Evolutionary conservation across 805 yeast species (phyloP).

Genomic region (Ogataea sp.): DNA sequence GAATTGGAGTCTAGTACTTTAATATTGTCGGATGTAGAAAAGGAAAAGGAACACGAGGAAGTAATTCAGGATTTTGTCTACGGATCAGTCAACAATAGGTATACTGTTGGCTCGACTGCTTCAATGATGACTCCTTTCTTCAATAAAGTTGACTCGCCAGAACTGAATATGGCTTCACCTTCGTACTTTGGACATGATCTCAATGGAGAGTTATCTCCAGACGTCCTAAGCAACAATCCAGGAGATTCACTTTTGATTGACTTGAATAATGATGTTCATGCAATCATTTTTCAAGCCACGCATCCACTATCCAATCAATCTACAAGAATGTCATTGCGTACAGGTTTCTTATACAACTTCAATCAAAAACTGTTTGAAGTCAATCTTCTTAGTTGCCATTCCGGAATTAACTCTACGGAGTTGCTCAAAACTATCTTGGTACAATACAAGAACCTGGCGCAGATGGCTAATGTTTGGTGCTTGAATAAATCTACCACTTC

Average conservation of each 20-base stretch:
- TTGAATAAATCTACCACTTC: too few relatives aligned
- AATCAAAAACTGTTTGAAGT: slow-evolving; percentile 41
- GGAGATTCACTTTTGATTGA: slow-evolving; percentile 31
- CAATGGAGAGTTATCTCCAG: slow-evolving; percentile 3
- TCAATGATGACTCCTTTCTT: slow-evolving; percentile 6
- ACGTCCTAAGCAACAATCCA: not conserved
- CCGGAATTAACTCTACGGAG: slow-evolving; percentile 47
- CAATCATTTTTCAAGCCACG: slow-evolving; percentile 49
- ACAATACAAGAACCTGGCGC: slow-evolving; percentile 55
- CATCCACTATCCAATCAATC: slow-evolving; percentile 66
- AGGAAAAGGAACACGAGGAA: slow-evolving; percentile 9
- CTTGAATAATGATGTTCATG: slow-evolving; percentile 43
- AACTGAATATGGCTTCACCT: slow-evolving; percentile 17
- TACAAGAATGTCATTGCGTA: slow-evolving; percentile 58
- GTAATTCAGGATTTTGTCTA: slow-evolving; percentile 2
- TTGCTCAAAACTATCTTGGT: slow-evolving; percentile 46
- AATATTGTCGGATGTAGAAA: slow-evolving; percentile 16
- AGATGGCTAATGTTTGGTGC: slow-evolving; percentile 32
- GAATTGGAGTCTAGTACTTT: slow-evolving; percentile 46
- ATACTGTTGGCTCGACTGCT: slow-evolving; percentile 19
- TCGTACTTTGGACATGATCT: slow-evolving; percentile 1
- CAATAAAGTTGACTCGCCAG: slow-evolving; percentile 21
- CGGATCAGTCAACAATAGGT: slow-evolving; percentile 7
- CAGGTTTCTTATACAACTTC: slow-evolving; percentile 54
- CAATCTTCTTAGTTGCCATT: slow-evolving; percentile 66